phyloP scores from a whole-genome alignment of 2,329 filamentous ascomycete species.

The Nemania abortiva region DNA sequence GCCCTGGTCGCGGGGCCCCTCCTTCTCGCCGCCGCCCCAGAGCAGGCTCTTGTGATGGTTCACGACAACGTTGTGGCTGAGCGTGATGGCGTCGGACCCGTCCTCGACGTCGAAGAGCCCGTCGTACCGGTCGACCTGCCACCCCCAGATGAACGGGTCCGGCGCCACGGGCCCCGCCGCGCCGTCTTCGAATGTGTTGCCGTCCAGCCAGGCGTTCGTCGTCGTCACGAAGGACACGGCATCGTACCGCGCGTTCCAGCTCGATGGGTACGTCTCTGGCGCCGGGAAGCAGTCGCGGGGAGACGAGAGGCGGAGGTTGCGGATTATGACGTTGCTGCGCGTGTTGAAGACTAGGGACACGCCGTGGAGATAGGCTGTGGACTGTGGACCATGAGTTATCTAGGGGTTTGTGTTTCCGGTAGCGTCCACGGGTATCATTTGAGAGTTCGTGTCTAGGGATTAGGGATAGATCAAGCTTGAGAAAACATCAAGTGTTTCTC shows the following conservation, averaged over 20 bases:
- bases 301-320: constrained; percentile 38
- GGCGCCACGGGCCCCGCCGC: constrained; percentile 31
- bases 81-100: constrained; percentile 41
- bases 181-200: constrained; percentile 39
- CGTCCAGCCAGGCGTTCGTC: constrained; percentile 40
- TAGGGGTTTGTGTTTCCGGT: not conserved
- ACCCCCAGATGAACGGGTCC: constrained; percentile 38
- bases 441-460: not conserved
- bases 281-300: constrained; percentile 43
- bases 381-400: constrained; percentile 16
- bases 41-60: constrained; percentile 44
- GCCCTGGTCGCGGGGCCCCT: constrained; percentile 37
- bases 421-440: not conserved
- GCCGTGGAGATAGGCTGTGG: constrained; percentile 35
- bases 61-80: constrained; percentile 42
- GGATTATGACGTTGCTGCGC: constrained; percentile 40
- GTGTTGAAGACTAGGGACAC: constrained; percentile 41
- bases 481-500: not conserved
- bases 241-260: constrained; percentile 44
- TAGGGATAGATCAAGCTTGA: not conserved
- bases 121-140: constrained; percentile 41
- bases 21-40: constrained; percentile 44
- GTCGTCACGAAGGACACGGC: constrained; percentile 40
- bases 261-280: constrained; percentile 37
- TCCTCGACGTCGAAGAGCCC: constrained; percentile 43